A percentile compares a stretch with the other conserved stretches of the same genome.
phyloP scores from a whole-genome alignment of 2,329 filamentous ascomycete species.

The Trichoderma guizhouense region DNA sequence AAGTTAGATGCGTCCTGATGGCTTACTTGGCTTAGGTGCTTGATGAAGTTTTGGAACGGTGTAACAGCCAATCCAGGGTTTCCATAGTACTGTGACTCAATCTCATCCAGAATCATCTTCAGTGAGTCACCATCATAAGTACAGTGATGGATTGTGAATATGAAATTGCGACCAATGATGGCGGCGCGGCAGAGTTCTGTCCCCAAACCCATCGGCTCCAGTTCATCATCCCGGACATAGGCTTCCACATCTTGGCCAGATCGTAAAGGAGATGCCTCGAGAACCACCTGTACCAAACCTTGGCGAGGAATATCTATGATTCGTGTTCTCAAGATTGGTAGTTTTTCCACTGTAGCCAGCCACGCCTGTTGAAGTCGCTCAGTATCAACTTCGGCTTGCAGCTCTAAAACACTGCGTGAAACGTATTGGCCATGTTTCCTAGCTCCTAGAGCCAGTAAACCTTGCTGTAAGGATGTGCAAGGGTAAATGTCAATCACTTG shows the following conservation, averaged over 20 bases:
- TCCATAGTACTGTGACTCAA: not conserved
- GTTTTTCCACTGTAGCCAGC: not conserved
- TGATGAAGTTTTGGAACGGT: constrained; percentile 5
- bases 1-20: not conserved
- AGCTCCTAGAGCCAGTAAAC: not conserved
- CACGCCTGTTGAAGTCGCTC: constrained; percentile 1
- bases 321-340: constrained; percentile 6
- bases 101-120: constrained; percentile 2
- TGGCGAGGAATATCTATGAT: constrained; percentile 6
- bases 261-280: not conserved
- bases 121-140: constrained; percentile 7
- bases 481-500: constrained; percentile 5
- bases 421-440: constrained; percentile 3
- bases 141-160: constrained; percentile 14
- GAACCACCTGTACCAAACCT: constrained; percentile 1
- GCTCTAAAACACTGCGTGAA: constrained; percentile 4
- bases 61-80: not conserved
- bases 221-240: not conserved
- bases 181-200: not conserved
- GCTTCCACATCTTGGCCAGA: not conserved
- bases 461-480: constrained; percentile 12
- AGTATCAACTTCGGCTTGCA: not conserved
- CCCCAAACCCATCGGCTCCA: constrained; percentile 13
- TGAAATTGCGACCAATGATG: constrained; percentile 4
- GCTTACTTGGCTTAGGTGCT: not conserved